These are phyloP conservation scores for Neocatenulostroma microsporum DNA, from an alignment of 2,329 filamentous ascomycete genomes.

Conservation along the genomic window DNA sequence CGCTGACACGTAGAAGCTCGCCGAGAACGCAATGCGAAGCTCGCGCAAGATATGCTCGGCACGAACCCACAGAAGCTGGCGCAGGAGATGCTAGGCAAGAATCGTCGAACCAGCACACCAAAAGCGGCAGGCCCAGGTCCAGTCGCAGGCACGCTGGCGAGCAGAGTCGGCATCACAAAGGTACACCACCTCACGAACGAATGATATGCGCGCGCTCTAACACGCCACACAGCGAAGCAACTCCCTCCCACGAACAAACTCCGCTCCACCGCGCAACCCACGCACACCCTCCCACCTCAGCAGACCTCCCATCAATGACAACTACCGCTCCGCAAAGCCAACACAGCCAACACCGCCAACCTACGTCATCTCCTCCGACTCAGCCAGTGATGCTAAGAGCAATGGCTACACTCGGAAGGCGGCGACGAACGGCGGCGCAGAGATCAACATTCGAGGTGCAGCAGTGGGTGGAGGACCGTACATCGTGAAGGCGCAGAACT, in stretches of 20 bases:
- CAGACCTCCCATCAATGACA: slow-evolving; percentile 10
- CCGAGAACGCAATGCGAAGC: slow-evolving; percentile 18
- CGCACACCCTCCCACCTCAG: slow-evolving; percentile 13
- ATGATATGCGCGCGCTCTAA: too few species aligned
- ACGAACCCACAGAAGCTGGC: slow-evolving; percentile 46
- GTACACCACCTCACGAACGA: slow-evolving; percentile 35
- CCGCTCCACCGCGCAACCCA: slow-evolving; percentile 14
- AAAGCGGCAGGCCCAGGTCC: slow-evolving; percentile 34
- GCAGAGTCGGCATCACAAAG: slow-evolving; percentile 67
- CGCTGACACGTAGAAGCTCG: slow-evolving; percentile 9
- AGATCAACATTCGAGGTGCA: slow-evolving; percentile 63
- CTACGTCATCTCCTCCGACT: slow-evolving; percentile 32
- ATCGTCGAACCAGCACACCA: slow-evolving; percentile 50
- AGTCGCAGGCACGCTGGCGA: slow-evolving; percentile 53
- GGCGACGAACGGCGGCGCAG: slow-evolving; percentile 31
- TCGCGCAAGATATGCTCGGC: slow-evolving; percentile 65
- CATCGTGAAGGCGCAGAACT: slow-evolving; percentile 69
- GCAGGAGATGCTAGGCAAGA: slow-evolving; percentile 60
- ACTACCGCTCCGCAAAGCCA: slow-evolving; percentile 32
- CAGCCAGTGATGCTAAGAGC: slow-evolving; percentile 21
- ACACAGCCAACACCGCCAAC: slow-evolving; percentile 19
- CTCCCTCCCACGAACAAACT: slow-evolving; percentile 21
- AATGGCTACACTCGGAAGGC: slow-evolving; percentile 12
- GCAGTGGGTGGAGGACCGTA: slow-evolving; percentile 61
- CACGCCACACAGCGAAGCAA: slow-evolving; percentile 16